phyloP scores from a whole-genome alignment of 768 basidiomycete genomes.

The Auriculariales sp. region DNA sequence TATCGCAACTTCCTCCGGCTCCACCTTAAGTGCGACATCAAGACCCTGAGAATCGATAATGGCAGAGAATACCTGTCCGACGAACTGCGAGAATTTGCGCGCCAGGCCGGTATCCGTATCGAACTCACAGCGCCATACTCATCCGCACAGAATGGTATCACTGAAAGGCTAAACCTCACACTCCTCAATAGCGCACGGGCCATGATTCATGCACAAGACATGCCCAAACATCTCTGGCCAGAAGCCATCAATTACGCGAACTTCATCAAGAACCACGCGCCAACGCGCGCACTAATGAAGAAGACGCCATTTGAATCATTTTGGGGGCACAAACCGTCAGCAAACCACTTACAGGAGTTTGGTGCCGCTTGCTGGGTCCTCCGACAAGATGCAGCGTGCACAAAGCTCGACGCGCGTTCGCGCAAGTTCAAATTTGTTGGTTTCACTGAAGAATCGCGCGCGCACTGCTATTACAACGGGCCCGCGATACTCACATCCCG shows the following conservation, averaged over 20 bases:
- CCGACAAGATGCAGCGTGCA: neutral
- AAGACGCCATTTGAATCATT: slow-evolving; percentile 14
- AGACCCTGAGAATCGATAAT: slow-evolving; percentile 11
- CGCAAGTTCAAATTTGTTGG: neutral
- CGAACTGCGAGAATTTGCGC: slow-evolving; percentile 8
- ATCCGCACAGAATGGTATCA: slow-evolving; percentile 21
- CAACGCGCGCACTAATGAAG: neutral
- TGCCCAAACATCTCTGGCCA: neutral
- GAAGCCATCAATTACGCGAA: neutral
- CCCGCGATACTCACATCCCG: neutral
- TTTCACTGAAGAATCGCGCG: neutral
- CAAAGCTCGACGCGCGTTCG: neutral
- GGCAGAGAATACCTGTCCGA: slow-evolving; percentile 13
- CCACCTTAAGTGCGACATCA: slow-evolving; percentile 2
- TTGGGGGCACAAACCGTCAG: slow-evolving; percentile 12
- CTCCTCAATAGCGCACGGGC: neutral
- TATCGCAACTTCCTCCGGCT: slow-evolving; percentile 2
- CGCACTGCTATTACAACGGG: neutral
- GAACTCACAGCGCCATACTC: slow-evolving; percentile 19
- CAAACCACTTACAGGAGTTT: slow-evolving; percentile 12
- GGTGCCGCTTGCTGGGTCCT: slow-evolving; percentile 9
- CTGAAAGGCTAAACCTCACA: neutral
- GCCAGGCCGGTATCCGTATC: slow-evolving; percentile 6
- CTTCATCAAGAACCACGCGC: slow-evolving; percentile 4
- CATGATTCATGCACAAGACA: slow-evolving; percentile 1